phyloP scores from a whole-genome alignment of 768 basidiomycete genomes.

The Coprinopsis sp. region DNA sequence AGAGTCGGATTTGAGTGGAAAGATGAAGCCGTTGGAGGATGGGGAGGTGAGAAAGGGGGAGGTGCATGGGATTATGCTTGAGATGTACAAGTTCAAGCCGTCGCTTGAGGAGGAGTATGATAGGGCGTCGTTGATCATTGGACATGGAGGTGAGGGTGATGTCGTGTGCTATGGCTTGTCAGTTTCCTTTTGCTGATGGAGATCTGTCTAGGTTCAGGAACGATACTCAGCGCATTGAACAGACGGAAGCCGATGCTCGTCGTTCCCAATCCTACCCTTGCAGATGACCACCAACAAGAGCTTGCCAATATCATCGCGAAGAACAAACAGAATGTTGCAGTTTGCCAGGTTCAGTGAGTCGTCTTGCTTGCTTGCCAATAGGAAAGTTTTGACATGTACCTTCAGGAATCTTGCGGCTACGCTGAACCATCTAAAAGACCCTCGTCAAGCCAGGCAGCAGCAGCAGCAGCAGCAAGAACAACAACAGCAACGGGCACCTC shows the following conservation, averaged over 20 bases:
- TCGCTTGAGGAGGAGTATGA: conserved; percentile 63
- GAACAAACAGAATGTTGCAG: conserved; percentile 54
- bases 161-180: not conserved
- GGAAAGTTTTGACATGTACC: too few relatives aligned
- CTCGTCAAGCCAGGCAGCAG: too few relatives aligned
- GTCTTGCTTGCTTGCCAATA: too few relatives aligned
- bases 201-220: conserved; percentile 71
- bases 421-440: too few relatives aligned
- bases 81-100: conserved; percentile 71
- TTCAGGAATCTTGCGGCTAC: too few relatives aligned
- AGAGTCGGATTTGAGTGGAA: conserved; percentile 48
- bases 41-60: conserved; percentile 23
- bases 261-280: conserved; percentile 82
- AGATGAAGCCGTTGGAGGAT: conserved; percentile 21
- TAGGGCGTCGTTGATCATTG: conserved; percentile 75
- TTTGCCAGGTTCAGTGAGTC: conserved; percentile 58
- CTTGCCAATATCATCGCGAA: conserved; percentile 64
- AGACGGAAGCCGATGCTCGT: conserved; percentile 74
- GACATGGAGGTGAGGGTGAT: conserved; percentile 93
- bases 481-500: conserved; percentile 47
- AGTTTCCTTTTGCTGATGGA: not conserved
- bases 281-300: conserved; percentile 93
- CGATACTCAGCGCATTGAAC: conserved; percentile 84
- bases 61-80: conserved; percentile 46
- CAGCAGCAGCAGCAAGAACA: too few relatives aligned